Percentiles rank a stretch among this genome's conserved stretches.
Evolutionary conservation across 2,329 filamentous ascomycete genomes (phyloP).

Genomic region (Botrytis galanthina): DNA sequence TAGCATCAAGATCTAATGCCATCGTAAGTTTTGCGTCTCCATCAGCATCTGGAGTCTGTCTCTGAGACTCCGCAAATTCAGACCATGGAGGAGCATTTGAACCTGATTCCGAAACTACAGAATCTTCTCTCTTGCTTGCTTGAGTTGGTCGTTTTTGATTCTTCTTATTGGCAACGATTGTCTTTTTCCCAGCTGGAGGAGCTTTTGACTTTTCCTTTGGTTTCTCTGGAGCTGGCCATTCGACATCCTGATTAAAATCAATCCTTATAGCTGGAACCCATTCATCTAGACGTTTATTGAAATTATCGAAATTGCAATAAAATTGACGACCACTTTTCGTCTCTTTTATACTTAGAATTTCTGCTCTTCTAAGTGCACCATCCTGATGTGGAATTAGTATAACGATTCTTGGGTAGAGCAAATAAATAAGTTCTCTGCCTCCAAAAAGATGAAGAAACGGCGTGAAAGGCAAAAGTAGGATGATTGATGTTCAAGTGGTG

Average conservation of each 20-base stretch:
- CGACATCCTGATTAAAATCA: conserved; percentile 85
- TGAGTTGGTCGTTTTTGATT: conserved; percentile 42
- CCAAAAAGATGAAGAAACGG: neutral
- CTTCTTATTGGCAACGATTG: conserved; percentile 40
- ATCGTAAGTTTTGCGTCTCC: conserved; percentile 32
- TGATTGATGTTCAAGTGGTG: neutral
- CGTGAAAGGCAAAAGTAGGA: neutral
- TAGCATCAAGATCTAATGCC: conserved; percentile 34
- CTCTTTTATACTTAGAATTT: conserved; percentile 92
- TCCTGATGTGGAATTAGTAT: conserved; percentile 51
- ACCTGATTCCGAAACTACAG: conserved; percentile 36
- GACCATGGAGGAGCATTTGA: conserved; percentile 36
- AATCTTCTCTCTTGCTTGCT: conserved; percentile 36
- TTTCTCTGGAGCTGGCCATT: conserved; percentile 86
- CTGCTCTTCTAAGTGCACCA: conserved; percentile 83
- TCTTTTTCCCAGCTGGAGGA: conserved; percentile 46
- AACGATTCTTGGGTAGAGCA: conserved; percentile 26
- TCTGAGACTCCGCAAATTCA: conserved; percentile 36
- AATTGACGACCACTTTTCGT: conserved; percentile 72
- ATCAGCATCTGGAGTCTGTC: conserved; percentile 33
- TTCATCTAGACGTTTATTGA: conserved; percentile 51
- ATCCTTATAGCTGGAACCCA: conserved; percentile 84
- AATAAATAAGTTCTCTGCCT: neutral
- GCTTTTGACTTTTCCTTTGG: conserved; percentile 76
- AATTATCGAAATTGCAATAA: conserved; percentile 39